phyloP scores from a whole-genome alignment of 371 early-diverging fungal species.

The Mortierella sp. region DNA sequence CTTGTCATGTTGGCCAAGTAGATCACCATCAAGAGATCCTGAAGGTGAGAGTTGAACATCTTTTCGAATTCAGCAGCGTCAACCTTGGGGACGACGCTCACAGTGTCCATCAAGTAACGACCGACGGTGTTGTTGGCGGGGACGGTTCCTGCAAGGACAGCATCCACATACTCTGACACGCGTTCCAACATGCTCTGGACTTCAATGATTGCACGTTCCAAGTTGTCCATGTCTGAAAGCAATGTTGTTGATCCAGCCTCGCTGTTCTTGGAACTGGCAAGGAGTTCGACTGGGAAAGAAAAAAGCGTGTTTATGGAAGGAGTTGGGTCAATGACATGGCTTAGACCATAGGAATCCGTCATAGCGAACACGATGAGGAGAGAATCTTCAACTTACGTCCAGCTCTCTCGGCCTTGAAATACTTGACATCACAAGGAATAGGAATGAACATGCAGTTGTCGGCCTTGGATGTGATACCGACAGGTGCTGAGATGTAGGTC shows the following conservation, averaged over 20 bases:
- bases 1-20: conserved; percentile 95
- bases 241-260: conserved; percentile 67
- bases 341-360: too few species aligned
- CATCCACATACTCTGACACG: conserved; percentile 85
- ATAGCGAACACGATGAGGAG: too few species aligned
- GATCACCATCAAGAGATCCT: conserved; percentile 95
- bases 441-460: conserved; percentile 88
- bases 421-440: conserved; percentile 88
- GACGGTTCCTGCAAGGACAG: conserved; percentile 77
- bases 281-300: conserved; percentile 84
- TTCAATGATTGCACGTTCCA: conserved; percentile 82
- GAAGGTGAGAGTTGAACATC: conserved; percentile 91
- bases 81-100: conserved; percentile 90
- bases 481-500: conserved; percentile 78
- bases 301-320: too few species aligned
- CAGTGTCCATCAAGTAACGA: conserved; percentile 92
- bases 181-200: conserved; percentile 88
- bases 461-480: conserved; percentile 73
- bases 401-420: conserved; percentile 87
- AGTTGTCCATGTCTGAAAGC: conserved; percentile 89
- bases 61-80: conserved; percentile 87
- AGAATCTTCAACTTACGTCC: conserved; percentile 77
- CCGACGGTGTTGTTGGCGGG: conserved; percentile 87
- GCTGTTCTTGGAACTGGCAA: conserved; percentile 73
- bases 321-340: too few species aligned